A percentile compares a stretch with the other conserved stretches of the same genome.
Conservation (phyloP, 305 asterid species). For the Salvia sclarea region DNA sequence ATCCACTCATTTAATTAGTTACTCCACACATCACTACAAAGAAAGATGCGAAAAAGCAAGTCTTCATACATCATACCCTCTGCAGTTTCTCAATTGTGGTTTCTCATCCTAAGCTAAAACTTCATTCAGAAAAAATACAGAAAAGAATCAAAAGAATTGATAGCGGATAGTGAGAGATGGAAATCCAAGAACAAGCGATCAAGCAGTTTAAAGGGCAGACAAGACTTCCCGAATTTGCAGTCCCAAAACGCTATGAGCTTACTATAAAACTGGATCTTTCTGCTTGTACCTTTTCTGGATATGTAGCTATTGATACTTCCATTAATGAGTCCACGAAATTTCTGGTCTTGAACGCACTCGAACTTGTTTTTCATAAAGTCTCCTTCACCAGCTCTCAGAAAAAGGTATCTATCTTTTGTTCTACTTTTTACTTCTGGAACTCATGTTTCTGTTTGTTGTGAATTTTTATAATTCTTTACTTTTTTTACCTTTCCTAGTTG, state of each 20-base stretch:
- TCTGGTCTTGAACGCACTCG: slow-evolving; percentile 41
- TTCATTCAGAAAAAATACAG: not conserved
- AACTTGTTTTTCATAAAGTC: slow-evolving; percentile 34
- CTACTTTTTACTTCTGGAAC: no score
- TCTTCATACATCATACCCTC: not conserved
- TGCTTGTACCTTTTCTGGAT: slow-evolving; percentile 36
- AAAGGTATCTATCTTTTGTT: not conserved
- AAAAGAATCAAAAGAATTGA: not conserved
- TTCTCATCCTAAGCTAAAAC: not conserved
- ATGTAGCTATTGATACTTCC: slow-evolving; percentile 30
- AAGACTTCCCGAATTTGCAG: slow-evolving; percentile 43
- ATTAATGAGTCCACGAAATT: slow-evolving; percentile 29
- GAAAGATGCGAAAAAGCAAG: not conserved
- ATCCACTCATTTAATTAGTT: not conserved
- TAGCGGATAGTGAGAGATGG: slow-evolving; percentile 16
- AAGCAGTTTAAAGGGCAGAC: slow-evolving; percentile 36
- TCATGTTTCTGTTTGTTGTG: not conserved
- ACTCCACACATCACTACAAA: not conserved
- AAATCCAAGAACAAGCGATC: slow-evolving; percentile 18
- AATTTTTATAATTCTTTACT: not conserved
- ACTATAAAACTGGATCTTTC: slow-evolving; percentile 39
- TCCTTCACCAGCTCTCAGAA: slow-evolving; percentile 31
- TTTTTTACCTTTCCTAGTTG: not conserved
- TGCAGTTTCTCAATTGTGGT: not conserved
- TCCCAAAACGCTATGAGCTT: slow-evolving; percentile 45